phyloP scores from a whole-genome alignment of 345 rosid genomes.

The Gossypium mustelinum region DNA sequence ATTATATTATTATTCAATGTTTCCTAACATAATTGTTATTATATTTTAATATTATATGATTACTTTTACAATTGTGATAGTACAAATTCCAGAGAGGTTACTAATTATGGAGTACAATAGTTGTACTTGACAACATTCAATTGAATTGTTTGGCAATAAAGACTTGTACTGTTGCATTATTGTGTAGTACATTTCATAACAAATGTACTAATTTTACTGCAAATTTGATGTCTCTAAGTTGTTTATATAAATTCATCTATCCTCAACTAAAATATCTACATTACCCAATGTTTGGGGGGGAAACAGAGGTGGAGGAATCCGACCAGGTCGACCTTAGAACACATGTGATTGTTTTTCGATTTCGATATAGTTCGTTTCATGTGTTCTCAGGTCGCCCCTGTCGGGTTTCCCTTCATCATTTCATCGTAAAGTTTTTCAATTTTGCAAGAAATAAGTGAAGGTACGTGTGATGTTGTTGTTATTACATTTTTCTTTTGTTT shows the following conservation, averaged over 20 bases:
- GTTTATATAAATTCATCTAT: not conserved
- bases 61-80: not conserved
- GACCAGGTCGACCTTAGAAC: slow-evolving; percentile 30
- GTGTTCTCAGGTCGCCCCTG: slow-evolving; percentile 49
- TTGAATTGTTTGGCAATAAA: not conserved
- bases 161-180: not conserved
- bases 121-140: slow-evolving; percentile 1
- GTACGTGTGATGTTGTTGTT: too few species aligned
- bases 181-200: not conserved
- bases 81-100: not conserved
- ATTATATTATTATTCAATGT: too few species aligned
- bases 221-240: not conserved
- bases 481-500: too few species aligned
- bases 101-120: not conserved
- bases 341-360: slow-evolving; percentile 5
- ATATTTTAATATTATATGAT: too few species aligned
- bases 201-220: not conserved
- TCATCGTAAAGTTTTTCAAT: too few species aligned
- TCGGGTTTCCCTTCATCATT: slow-evolving; percentile 18
- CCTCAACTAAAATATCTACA: not conserved
- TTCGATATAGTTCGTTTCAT: not conserved
- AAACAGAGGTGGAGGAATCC: slow-evolving; percentile 24
- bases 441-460: too few species aligned
- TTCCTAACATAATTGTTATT: too few species aligned
- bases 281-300: not conserved